Conservation (phyloP, 2,329 filamentous ascomycete genomes). For the Parasarocladium wereldwijsianum region DNA sequence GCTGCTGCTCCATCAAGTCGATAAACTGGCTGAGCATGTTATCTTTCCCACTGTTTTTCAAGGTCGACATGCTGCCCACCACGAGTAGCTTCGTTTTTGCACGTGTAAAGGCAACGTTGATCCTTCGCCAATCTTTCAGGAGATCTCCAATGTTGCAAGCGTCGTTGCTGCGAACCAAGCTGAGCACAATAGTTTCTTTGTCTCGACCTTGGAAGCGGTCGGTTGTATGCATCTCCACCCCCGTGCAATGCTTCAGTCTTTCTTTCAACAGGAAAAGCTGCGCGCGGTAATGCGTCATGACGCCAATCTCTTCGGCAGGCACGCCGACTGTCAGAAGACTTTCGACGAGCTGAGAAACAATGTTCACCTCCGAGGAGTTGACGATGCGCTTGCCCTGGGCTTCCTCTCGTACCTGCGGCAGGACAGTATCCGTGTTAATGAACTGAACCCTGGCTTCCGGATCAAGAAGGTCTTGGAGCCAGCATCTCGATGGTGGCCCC, state of each 20-base stretch:
- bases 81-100: constrained; percentile 80
- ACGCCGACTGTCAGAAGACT: constrained; percentile 64
- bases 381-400: constrained; percentile 74
- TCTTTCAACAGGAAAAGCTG: constrained; percentile 76
- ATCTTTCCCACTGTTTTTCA: constrained; percentile 56
- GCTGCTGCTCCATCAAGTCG: constrained; percentile 55
- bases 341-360: constrained; percentile 70
- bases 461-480: constrained; percentile 58
- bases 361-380: constrained; percentile 67
- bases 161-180: constrained; percentile 77
- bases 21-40: constrained; percentile 70
- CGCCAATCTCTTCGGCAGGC: constrained; percentile 62
- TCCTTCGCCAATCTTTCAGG: constrained; percentile 77
- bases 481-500: constrained; percentile 44
- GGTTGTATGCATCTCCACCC: constrained; percentile 89
- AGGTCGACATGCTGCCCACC: constrained; percentile 65
- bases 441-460: constrained; percentile 67
- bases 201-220: constrained; percentile 95
- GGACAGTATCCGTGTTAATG: constrained; percentile 72
- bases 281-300: constrained; percentile 93
- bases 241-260: constrained; percentile 41
- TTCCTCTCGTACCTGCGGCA: constrained; percentile 50
- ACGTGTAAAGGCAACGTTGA: constrained; percentile 91
- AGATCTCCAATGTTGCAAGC: constrained; percentile 75
- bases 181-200: constrained; percentile 82